Base-by-base conservation (phyloP, 495 filamentous ascomycete genomes). In the Neurospora sp. region DNA sequence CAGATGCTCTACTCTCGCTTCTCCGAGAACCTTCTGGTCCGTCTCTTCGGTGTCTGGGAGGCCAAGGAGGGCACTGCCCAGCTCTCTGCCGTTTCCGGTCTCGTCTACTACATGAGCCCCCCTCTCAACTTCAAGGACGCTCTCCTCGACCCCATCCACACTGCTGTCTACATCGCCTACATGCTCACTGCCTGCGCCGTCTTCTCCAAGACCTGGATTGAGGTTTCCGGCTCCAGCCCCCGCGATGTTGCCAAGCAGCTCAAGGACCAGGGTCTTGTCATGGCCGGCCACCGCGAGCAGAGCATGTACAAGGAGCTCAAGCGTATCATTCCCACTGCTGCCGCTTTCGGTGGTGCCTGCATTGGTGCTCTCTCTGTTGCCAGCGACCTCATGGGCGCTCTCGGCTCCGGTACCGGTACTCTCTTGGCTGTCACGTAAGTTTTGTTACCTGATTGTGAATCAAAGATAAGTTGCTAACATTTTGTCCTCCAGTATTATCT, bases 301-400 rank as follows among this genome's bases (percentile, higher is more conserved):
- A 96, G 93, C 88, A 98, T 98, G 96, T 99, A 99, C 89, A 97
- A 96, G 89, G 96, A 99, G 82, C 88, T 99, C 71, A 99, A 99
- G 91, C 90, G 96, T 76, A 94, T 99, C 76, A 99, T 99, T 74
- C 96, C 96, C 73, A 97, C 95, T 61, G 96, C 96, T 71, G 96
- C 96, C 74, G 96, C 96, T 73, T 99, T 99, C 77, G 96, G 96
- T 84, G 96, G 96, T 86, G 96, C 96, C 74, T 98, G 94, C 87
- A 99, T 99, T 88, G 96, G 96, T 83, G 96, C 92, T 77, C 89
- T 99, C 42, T 97, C 94, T 40, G 94, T 99, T 79, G 90, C 91
- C 76, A 96, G 93, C 78, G 96, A 99, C 85, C 90, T 99, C 70
- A 88, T 98, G 82, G 96, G 96, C 78, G 96, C 96, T 78, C 89